Conservation (phyloP, 2,329 filamentous ascomycete species). For the Pyrenophora tritici-repentis region DNA sequence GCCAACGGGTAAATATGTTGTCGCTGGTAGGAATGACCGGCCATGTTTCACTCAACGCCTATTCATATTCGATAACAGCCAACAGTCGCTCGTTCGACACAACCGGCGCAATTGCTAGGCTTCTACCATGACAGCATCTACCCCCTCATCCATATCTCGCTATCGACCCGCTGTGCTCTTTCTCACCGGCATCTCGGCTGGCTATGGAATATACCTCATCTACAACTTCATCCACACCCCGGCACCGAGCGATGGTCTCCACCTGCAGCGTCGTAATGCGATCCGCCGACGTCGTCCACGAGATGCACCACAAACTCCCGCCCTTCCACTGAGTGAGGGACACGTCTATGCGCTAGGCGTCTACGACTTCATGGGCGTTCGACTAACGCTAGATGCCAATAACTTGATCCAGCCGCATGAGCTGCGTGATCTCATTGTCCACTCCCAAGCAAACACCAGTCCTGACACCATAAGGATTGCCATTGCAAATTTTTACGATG, state of each 20-base stretch:
- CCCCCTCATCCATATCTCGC: conserved; percentile 43
- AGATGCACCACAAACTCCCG: conserved; percentile 20
- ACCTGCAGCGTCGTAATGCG: conserved; percentile 65
- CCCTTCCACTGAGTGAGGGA: conserved; percentile 22
- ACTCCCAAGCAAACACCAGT: conserved; percentile 23
- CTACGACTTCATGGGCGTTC: conserved; percentile 31
- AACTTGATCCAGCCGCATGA: conserved; percentile 25
- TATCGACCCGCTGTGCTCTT: conserved; percentile 59
- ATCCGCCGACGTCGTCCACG: conserved; percentile 57
- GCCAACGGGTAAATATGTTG: conserved; percentile 18
- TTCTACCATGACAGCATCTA: conserved; percentile 37
- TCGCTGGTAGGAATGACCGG: conserved; percentile 15
- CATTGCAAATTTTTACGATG: conserved; percentile 35
- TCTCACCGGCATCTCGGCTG: conserved; percentile 61
- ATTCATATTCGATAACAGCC: conserved; percentile 1
- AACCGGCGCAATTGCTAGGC: conserved; percentile 4
- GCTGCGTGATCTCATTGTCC: conserved; percentile 29
- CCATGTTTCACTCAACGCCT: conserved; percentile 4
- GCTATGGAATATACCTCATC: conserved; percentile 63
- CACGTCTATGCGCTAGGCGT: conserved; percentile 31
- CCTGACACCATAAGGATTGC: conserved; percentile 25
- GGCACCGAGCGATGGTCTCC: conserved; percentile 50
- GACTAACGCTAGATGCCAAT: conserved; percentile 29
- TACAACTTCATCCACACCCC: conserved; percentile 52
- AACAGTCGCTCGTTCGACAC: not conserved